phyloP scores from a whole-genome alignment of 2,329 filamentous ascomycete species.

The Neonectria hederae region DNA sequence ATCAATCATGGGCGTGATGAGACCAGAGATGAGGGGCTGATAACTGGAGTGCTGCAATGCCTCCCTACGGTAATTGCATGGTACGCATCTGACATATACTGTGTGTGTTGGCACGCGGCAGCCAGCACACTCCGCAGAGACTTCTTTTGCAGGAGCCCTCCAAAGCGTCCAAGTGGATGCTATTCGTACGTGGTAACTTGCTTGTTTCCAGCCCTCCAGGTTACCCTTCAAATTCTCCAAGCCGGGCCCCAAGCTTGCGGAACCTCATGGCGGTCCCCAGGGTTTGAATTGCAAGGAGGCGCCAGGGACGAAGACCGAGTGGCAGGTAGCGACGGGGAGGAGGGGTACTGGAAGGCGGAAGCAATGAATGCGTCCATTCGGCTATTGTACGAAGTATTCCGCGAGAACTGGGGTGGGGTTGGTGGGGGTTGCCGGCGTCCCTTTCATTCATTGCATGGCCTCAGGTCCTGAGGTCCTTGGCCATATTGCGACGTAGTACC shows the following conservation, averaged over 20 bases:
- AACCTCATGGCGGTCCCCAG: neutral
- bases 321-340: neutral
- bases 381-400: neutral
- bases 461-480: neutral
- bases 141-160: neutral
- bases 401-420: constrained; percentile 10
- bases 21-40: constrained; percentile 8
- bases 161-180: neutral
- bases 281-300: neutral
- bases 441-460: neutral
- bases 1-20: neutral
- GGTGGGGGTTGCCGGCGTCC: constrained; percentile 4
- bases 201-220: neutral
- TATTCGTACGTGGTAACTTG: neutral
- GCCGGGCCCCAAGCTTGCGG: neutral
- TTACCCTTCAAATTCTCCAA: neutral
- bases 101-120: neutral
- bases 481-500: neutral
- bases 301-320: neutral
- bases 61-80: neutral
- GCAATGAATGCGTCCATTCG: too few relatives aligned
- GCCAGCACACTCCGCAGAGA: neutral
- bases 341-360: neutral
- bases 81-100: constrained; percentile 1
- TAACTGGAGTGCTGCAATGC: neutral